Conservation (phyloP, 768 basidiomycete genomes). For the Suillus paluster region DNA sequence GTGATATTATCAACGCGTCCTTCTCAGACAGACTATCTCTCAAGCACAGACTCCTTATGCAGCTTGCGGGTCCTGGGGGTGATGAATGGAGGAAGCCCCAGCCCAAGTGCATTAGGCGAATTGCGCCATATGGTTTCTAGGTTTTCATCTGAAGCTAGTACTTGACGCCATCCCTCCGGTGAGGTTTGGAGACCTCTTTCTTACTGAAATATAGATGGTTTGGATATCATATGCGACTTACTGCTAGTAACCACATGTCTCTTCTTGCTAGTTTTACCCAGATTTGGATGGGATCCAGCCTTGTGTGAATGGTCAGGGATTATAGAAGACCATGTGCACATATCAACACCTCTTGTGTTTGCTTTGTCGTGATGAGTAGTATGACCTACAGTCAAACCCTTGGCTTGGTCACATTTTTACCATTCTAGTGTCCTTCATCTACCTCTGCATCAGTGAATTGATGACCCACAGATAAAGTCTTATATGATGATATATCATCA, state of each 20-base stretch:
- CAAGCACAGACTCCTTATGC: background rate
- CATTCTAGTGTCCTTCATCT: no score
- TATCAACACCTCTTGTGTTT: no score
- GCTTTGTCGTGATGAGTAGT: no score
- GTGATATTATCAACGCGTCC: background rate
- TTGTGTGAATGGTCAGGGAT: background rate
- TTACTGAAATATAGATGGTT: background rate
- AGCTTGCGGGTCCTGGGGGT: background rate
- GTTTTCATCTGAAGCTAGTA: background rate
- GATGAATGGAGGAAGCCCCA: constrained; percentile 12
- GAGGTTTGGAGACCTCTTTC: background rate
- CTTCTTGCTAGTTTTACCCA: background rate
- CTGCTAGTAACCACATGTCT: background rate
- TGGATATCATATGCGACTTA: background rate
- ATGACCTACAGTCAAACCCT: no score
- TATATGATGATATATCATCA: no score
- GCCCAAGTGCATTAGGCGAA: constrained; percentile 15
- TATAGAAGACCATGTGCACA: no score
- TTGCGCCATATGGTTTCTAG: constrained; percentile 8
- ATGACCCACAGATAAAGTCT: no score
- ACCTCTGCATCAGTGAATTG: no score
- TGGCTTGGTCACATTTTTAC: no score
- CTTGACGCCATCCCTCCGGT: background rate
- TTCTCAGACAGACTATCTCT: background rate
- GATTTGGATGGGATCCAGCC: background rate